Base-by-base conservation (phyloP, 345 rosid genomes). In the Hibiscus syriacus region DNA sequence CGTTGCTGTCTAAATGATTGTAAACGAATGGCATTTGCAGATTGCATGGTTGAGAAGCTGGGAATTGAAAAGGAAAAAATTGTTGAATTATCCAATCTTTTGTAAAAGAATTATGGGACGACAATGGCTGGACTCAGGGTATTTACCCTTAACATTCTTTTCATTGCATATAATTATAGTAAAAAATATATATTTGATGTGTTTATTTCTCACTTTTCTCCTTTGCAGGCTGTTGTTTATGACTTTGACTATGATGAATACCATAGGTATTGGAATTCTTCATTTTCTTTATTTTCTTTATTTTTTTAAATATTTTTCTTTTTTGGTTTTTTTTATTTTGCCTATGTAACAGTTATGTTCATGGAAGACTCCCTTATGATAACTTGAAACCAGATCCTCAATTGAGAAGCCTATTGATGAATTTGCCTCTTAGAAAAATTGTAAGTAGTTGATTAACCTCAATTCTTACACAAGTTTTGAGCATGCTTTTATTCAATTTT, bases 121-220 rank as follows among this genome's bases (percentile, higher is more conserved):
- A 94, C 99, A 73, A 89, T 92, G 99, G 98, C 99, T 70, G 99
- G 99, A 66, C 98, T 94, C 25, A 82, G 96, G 82, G 98, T 53
- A 53, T 53, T 25, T 53, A 87, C 27, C 69, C 14, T 32, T 4
- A 12, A 14, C 49, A 45, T 45, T 34, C 13, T 30, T 39, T 43
- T 46, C 8, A 25, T 67, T 12, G 10, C 58, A 50, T 29, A 17
- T 55, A 54, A 11, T 19, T 50, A 50, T 49, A 49, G 23, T 49
- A 50, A 19, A 19, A 20, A 5, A 1, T 50, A 26, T n/a, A 55
- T 14, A 41, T 38, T 30, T 36, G 19, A 57, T 32, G 41, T 57
- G 69, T 36, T 17, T 10, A 9, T 62, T 13, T 39, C 19, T 10
- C 29, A 12, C 17, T 7, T 74, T 22, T 50, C 45, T 2, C 19